Evolutionary conservation across 352 stramenopile species (phyloP).

Genomic region (Globisporangium yorkense): DNA sequence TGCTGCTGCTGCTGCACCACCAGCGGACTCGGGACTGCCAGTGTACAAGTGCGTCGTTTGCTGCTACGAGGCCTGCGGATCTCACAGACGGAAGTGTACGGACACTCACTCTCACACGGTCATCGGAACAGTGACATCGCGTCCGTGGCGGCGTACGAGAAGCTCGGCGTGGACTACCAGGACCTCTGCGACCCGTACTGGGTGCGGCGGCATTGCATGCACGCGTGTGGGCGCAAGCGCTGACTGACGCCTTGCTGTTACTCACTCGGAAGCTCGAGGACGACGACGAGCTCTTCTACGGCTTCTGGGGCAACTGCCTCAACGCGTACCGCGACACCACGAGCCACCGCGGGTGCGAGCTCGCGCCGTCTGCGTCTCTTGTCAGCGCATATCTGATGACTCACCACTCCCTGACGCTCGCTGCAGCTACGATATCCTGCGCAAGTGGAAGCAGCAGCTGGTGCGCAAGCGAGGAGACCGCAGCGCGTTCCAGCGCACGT

Average conservation of each 20-base stretch:
- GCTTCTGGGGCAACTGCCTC: conserved; percentile 88
- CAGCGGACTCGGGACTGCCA: conserved; percentile 79
- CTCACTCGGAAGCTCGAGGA: conserved; percentile 46
- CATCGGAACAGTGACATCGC: conserved; percentile 66
- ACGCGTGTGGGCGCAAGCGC: background rate
- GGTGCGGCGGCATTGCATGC: conserved; percentile 13
- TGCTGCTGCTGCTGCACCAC: background rate
- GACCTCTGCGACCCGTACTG: conserved; percentile 87
- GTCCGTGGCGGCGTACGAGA: conserved; percentile 71
- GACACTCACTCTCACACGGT: background rate
- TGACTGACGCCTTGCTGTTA: background rate
- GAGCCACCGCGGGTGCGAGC: conserved; percentile 65
- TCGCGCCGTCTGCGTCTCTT: conserved; percentile 3
- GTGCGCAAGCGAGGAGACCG: conserved; percentile 9
- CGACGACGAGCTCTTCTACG: conserved; percentile 84
- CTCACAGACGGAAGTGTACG: background rate
- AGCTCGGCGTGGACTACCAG: conserved; percentile 80
- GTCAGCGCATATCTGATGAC: background rate
- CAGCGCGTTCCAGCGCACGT: conserved; percentile 28
- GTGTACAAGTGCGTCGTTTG: conserved; percentile 74
- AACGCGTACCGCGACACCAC: conserved; percentile 81
- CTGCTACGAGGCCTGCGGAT: background rate
- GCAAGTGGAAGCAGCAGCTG: conserved; percentile 42
- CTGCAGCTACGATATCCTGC: conserved; percentile 50
- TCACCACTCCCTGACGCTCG: background rate